Percentiles rank a stretch among this genome's conserved stretches.
Evolutionary conservation across 208 protist genomes (phyloP).

Genomic region (Trypanosomatidae sp.): DNA sequence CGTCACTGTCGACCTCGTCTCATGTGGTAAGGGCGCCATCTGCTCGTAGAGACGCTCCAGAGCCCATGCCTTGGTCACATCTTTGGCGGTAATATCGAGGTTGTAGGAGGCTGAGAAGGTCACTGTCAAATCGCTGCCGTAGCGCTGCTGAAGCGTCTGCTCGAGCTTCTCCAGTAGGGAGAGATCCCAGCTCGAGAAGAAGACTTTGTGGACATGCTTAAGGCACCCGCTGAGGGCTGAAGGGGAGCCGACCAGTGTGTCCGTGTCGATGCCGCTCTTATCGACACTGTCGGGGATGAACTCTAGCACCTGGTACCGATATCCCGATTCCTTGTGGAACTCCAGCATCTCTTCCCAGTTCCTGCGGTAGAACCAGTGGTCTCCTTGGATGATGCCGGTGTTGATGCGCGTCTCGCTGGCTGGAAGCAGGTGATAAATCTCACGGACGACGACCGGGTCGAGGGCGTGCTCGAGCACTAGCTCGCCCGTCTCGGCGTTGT

Average conservation of each 20-base stretch:
- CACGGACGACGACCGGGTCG: conserved; percentile 15
- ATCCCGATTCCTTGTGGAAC: conserved; percentile 48
- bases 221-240: conserved; percentile 8
- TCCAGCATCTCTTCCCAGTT: conserved; percentile 52
- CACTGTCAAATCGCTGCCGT: conserved; percentile 27
- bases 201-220: conserved; percentile 48
- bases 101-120: conserved; percentile 39
- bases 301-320: conserved; percentile 42
- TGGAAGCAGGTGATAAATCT: conserved; percentile 39
- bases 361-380: conserved; percentile 30
- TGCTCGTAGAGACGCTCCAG: conserved; percentile 26
- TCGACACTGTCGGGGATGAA: conserved; percentile 2
- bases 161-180: conserved; percentile 32
- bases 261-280: conserved; percentile 7
- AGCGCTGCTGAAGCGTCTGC: conserved; percentile 29
- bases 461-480: conserved; percentile 36
- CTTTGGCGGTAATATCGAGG: conserved; percentile 28
- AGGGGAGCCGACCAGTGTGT: conserved; percentile 1
- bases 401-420: conserved; percentile 48
- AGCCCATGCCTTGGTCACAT: conserved; percentile 31
- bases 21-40: conserved; percentile 29
- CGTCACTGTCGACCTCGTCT: conserved; percentile 19
- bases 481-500: conserved; percentile 39
- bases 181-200: conserved; percentile 53
- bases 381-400: conserved; percentile 43